These are phyloP conservation scores for Amylocystis lapponica DNA, from an alignment of 768 basidiomycete genomes.

Conservation along the genomic window DNA sequence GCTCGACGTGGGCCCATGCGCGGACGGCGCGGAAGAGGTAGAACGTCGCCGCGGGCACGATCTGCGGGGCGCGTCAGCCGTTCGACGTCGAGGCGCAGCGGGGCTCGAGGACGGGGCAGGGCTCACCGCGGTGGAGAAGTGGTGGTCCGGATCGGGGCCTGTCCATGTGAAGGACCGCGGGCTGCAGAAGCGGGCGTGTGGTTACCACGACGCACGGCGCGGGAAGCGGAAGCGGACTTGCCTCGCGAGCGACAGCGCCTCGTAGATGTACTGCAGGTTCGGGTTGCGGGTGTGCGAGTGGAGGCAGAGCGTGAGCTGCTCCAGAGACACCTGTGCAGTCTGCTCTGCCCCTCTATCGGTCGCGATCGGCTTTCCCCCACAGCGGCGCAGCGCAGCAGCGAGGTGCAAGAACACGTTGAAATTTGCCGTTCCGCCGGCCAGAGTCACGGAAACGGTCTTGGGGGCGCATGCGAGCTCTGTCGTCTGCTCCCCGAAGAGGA, in stretches of 20 bases:
- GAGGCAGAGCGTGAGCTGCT: constrained; percentile 30
- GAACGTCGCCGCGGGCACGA: constrained; percentile 35
- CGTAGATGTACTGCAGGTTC: constrained; percentile 24
- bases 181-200: constrained; percentile 21
- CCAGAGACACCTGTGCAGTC: constrained; percentile 17
- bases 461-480: constrained; percentile 18
- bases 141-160: constrained; percentile 56
- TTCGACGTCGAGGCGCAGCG: background rate
- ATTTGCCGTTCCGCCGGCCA: constrained; percentile 26
- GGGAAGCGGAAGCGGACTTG: constrained; percentile 22
- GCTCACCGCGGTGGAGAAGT: constrained; percentile 57
- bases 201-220: too few relatives aligned
- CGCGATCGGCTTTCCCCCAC: constrained; percentile 2
- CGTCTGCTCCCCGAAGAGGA: constrained; percentile 14
- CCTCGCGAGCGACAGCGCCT: constrained; percentile 31
- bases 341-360: background rate
- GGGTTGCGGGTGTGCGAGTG: constrained; percentile 33
- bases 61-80: constrained; percentile 23
- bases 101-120: background rate
- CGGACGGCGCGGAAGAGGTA: constrained; percentile 36
- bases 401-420: constrained; percentile 24
- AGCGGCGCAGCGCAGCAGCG: constrained; percentile 21
- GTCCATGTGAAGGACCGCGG: constrained; percentile 49
- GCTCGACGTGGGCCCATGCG: constrained; percentile 38
- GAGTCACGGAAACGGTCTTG: constrained; percentile 21